Evolutionary conservation across 2,329 filamentous ascomycete species (phyloP), one percentile per base, ranked within the genome.

Genomic region (Microsporum canis): DNA sequence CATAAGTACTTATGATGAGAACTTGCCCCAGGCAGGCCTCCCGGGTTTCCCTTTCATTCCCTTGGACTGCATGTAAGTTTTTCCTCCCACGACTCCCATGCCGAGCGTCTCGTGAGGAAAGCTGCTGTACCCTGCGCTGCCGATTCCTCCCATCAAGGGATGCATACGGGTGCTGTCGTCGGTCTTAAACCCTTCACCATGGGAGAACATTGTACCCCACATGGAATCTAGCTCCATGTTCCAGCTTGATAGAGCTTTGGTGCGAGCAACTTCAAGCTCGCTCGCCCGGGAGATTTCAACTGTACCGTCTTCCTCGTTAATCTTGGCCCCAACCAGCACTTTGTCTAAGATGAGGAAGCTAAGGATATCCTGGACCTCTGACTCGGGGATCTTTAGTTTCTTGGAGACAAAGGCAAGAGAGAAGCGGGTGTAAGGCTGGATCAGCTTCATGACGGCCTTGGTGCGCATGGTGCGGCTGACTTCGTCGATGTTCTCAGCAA

Each of bases 401-500:
- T 87, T 86, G 33, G 91, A 91, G 67, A 99, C 90, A 80, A 95
- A 96, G 23, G 80, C 79, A 29, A 97, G 79, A 65, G 88, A 89
- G 83, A 97, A 96, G 58, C 91, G 86, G 4, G 89, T 95, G 78
- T 97, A 99, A 0, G 94, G 94, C 3, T 91, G 91, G 65, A 97
- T 94, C 29, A 97, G 80, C 76, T 94, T 96, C 65, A 96, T 78
- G 7, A 97, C 86, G 0, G 91, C 92, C 79, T 96, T 96, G 66
- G 91, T 97, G 60, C 94, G 88, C 88, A 99, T 96, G 74, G 94
- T 96, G 49, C 94, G 88, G 59, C 92, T 99, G 61, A 99, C 92
- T 76, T 99, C 94, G 74, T 97, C 94, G 67, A 99, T 99, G 72
- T 99, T 97, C 76, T 97, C 94, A 33, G 92, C 92, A 68, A 99